Evolutionary conservation across 2,329 filamentous ascomycete genomes (phyloP), one percentile per base, ranked within the genome.

Genomic region (Aspergillus brunneoviolaceus): DNA sequence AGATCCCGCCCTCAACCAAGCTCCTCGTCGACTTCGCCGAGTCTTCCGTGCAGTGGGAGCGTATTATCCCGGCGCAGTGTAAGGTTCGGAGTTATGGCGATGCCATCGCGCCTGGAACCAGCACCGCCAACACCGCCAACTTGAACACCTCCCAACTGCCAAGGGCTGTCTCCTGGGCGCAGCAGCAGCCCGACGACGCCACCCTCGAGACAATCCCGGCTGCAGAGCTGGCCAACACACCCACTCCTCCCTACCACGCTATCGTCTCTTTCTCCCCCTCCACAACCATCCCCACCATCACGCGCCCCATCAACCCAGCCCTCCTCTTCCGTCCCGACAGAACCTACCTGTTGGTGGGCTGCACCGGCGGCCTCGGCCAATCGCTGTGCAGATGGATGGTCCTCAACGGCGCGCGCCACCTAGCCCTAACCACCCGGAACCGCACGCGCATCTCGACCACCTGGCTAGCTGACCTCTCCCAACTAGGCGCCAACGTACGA

Each of bases 361-460:
- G 70, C 7, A 61, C 67, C 16, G 69, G 69, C 9, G 62, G 60
- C 2, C 47, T 72, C 16, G 70, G 70, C 11, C 57, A 55, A 12
- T 72, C 69, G 1, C 42, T 71, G 7, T 65, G 61, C 49, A 47
- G 63, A 23, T 73, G 64, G 65, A 70, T 73, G 66, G 49, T 69
- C 12, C 31, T 49, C 1, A 51, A 65, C 49, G 70, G 70, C 3
- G 70, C 67, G 1, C 47, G 62, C 19, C 23, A 66, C 54, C 25
- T 73, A 10, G 63, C 67, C 12, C 48, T 73, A 3, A 66, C 66
- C 33, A 72, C 69, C 47, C 63, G 71, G 12, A 62, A 60, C 16
- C 69, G n/a, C n/a, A 11, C 70, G 3, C 63, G 63, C n/a, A 47
- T 70, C 2, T 53, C 59, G 29, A 47, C 42, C 3, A 21, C 23